A percentile compares a stretch with the other conserved stretches of the same genome.
Conservation (phyloP, 1,139 yeast species). For the Yamadazyma taylorii region DNA sequence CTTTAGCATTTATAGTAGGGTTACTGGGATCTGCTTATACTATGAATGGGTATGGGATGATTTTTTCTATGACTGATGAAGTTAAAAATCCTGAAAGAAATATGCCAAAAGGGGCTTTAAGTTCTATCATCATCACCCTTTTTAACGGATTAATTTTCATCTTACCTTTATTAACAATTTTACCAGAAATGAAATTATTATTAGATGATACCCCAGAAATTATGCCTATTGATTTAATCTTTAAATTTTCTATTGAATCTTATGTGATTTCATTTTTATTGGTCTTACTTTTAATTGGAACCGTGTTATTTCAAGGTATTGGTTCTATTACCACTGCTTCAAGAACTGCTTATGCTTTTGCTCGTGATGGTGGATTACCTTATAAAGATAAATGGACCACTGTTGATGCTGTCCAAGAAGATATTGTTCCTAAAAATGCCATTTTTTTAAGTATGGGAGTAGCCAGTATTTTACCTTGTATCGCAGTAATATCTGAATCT, state of each 20-base stretch:
- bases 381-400: conserved; percentile 62
- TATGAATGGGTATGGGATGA: conserved; percentile 78
- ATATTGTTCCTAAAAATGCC: conserved; percentile 70
- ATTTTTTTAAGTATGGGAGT: conserved; percentile 66
- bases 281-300: conserved; percentile 66
- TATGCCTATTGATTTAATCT: conserved; percentile 65
- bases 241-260: conserved; percentile 69
- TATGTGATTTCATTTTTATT: conserved; percentile 65
- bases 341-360: conserved; percentile 81
- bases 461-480: conserved; percentile 58
- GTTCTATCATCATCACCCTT: conserved; percentile 63
- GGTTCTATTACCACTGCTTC: conserved; percentile 86
- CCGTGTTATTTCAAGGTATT: conserved; percentile 73
- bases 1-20: conserved; percentile 69
- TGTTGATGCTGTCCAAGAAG: conserved; percentile 59
- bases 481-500: conserved; percentile 68
- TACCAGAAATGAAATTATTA: conserved; percentile 60
- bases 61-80: conserved; percentile 81
- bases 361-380: conserved; percentile 88
- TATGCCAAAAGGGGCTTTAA: conserved; percentile 75
- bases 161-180: conserved; percentile 65
- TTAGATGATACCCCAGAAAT: conserved; percentile 64
- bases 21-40: conserved; percentile 79
- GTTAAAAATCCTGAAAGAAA: conserved; percentile 72
- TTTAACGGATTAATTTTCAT: conserved; percentile 71